Evolutionary conservation across 495 filamentous ascomycete genomes (phyloP).

Genomic region (Trichoderma reesei): DNA sequence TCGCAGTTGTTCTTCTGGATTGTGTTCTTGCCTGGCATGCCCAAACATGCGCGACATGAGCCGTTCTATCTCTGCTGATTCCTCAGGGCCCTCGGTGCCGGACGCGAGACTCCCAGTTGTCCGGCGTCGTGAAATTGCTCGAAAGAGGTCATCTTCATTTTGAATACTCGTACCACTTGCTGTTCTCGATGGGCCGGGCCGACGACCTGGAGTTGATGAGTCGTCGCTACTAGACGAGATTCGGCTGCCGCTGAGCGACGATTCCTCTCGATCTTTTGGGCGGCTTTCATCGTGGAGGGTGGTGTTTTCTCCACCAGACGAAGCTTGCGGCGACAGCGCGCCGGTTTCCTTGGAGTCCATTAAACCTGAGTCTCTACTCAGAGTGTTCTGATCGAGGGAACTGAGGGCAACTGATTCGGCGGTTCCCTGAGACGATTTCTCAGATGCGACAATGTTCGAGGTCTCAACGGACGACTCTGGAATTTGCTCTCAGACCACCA

Average conservation of each 20-base stretch:
- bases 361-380: not conserved
- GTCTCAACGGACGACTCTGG: not conserved
- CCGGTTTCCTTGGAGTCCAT: not conserved
- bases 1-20: conserved; percentile 52
- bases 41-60: conserved; percentile 39
- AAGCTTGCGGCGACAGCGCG: not conserved
- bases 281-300: not conserved
- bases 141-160: conserved; percentile 43
- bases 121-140: conserved; percentile 40
- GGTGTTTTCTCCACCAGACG: not conserved
- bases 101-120: conserved; percentile 26
- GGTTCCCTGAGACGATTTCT: not conserved
- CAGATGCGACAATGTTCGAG: not conserved
- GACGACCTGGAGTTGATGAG: not conserved
- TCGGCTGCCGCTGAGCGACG: not conserved
- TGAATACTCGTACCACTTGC: not conserved
- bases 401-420: too few species aligned
- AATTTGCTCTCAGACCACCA: not conserved
- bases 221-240: not conserved
- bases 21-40: conserved; percentile 46
- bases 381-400: too few species aligned
- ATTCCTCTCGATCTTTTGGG: not conserved
- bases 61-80: conserved; percentile 33
- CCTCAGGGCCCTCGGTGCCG: conserved; percentile 13
- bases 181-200: not conserved